Conservation (phyloP, 768 basidiomycete genomes). For the Pisolithus sp. region DNA sequence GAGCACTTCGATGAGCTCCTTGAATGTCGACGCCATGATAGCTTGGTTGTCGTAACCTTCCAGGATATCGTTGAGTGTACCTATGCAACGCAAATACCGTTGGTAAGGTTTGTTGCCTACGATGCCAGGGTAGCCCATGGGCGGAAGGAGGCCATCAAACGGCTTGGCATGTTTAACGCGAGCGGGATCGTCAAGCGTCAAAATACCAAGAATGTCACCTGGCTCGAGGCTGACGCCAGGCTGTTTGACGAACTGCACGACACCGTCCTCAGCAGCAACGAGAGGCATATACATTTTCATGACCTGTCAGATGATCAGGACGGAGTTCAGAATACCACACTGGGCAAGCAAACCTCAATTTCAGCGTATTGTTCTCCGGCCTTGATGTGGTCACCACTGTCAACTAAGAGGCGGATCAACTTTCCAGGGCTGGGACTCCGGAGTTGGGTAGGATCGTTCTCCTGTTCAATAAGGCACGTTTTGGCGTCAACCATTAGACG, state of each 20-base stretch:
- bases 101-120: conserved; percentile 90
- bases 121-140: conserved; percentile 80
- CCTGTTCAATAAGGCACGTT: conserved; percentile 98
- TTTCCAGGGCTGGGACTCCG: conserved; percentile 96
- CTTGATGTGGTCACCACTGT: conserved; percentile 95
- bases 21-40: conserved; percentile 79
- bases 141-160: conserved; percentile 88
- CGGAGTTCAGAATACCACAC: conserved; percentile 1
- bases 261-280: conserved; percentile 88
- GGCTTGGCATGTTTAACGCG: conserved; percentile 98
- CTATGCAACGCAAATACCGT: conserved; percentile 64
- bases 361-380: conserved; percentile 97
- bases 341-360: conserved; percentile 67
- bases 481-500: conserved; percentile 93
- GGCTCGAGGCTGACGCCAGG: conserved; percentile 95
- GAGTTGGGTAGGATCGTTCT: conserved; percentile 97
- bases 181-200: conserved; percentile 91
- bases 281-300: conserved; percentile 99
- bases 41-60: conserved; percentile 97
- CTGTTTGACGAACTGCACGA: conserved; percentile 94
- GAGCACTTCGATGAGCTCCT: conserved; percentile 77
- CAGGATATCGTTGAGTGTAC: conserved; percentile 82
- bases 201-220: conserved; percentile 94
- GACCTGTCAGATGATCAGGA: conserved; percentile 40
- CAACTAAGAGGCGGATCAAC: conserved; percentile 88